Evolutionary conservation across 441 rosid genomes (phyloP).

Genomic region (Erysimum cheiri): DNA sequence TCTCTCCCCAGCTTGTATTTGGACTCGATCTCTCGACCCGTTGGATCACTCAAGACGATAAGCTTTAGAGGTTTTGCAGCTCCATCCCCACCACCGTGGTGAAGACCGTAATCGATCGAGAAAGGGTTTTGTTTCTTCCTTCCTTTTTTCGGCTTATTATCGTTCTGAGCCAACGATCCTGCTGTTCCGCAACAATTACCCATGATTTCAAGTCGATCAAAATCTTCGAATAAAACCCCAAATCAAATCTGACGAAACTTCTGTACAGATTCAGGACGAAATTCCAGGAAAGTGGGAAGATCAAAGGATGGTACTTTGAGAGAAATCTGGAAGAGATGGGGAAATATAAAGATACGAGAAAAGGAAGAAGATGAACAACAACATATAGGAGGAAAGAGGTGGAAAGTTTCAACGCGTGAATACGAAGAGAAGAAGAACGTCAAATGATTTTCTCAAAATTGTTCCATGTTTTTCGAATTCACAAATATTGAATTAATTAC

Average conservation of each 20-base stretch:
- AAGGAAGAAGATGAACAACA: slow-evolving; percentile 9
- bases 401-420: slow-evolving; percentile 43
- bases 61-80: slow-evolving; percentile 56
- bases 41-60: slow-evolving; percentile 58
- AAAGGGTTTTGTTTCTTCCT: slow-evolving; percentile 79
- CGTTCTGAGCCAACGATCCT: slow-evolving; percentile 40
- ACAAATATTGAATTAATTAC: not conserved
- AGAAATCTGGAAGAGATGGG: not conserved
- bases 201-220: slow-evolving; percentile 48
- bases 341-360: slow-evolving; percentile 10
- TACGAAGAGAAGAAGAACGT: slow-evolving; percentile 35
- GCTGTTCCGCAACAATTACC: slow-evolving; percentile 76
- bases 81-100: slow-evolving; percentile 45
- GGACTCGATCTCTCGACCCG: slow-evolving; percentile 61
- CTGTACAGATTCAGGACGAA: not conserved
- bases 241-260: not conserved
- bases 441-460: slow-evolving; percentile 14
- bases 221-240: not conserved
- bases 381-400: not conserved
- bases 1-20: slow-evolving; percentile 63
- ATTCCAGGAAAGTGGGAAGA: slow-evolving; percentile 1
- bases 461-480: slow-evolving; percentile 15
- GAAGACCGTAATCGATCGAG: slow-evolving; percentile 57
- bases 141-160: slow-evolving; percentile 50
- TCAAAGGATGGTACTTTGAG: not conserved